Conservation (phyloP, 139 green algal genomes). For the Haematococcus lacustris region DNA sequence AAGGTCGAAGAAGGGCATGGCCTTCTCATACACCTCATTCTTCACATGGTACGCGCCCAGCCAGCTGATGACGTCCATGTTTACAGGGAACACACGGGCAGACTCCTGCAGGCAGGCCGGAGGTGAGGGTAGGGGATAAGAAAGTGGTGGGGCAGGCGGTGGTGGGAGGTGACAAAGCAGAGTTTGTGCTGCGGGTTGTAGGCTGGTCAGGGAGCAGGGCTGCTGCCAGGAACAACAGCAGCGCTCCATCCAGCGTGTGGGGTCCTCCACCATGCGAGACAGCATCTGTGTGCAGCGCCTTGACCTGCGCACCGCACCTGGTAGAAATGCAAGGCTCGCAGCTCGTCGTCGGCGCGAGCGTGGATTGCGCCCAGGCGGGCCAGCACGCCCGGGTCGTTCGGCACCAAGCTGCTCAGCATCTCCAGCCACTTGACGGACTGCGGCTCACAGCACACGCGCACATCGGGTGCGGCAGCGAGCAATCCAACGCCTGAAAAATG, state of each 20-base stretch:
- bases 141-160: too few species aligned
- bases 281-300: too few species aligned
- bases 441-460: too few species aligned
- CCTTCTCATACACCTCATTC: constrained; percentile 67
- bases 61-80: constrained; percentile 84
- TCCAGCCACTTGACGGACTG: constrained; percentile 68
- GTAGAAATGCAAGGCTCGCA: constrained; percentile 71
- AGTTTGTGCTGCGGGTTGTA: too few species aligned
- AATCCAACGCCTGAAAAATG: too few species aligned
- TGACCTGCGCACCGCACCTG: constrained; percentile 30
- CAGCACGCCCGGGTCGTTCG: constrained; percentile 73
- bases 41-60: constrained; percentile 77
- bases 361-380: constrained; percentile 66
- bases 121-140: too few species aligned
- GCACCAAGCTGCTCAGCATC: constrained; percentile 58
- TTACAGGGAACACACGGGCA: constrained; percentile 65
- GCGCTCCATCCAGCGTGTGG: too few species aligned
- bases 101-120: constrained; percentile 51
- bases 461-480: too few species aligned
- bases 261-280: too few species aligned
- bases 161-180: too few species aligned
- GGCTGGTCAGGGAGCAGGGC: too few species aligned
- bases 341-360: constrained; percentile 63
- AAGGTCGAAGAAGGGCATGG: constrained; percentile 75
- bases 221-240: too few species aligned